phyloP scores from a whole-genome alignment of 140 eudicot species.

The Bidens hawaiensis region DNA sequence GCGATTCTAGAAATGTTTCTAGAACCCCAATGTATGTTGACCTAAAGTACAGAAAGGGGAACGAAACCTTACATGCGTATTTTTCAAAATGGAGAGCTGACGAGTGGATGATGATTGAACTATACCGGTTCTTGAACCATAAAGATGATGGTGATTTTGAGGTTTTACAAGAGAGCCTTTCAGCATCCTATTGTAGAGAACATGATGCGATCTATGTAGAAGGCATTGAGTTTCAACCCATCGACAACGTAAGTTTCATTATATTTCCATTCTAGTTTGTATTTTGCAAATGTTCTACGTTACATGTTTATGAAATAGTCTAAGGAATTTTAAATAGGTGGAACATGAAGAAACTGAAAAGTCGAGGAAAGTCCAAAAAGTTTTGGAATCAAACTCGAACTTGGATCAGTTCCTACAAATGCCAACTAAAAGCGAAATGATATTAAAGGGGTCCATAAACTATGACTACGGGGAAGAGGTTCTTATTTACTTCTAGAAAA shows the following conservation, averaged over 20 bases:
- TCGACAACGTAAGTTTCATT: too few species aligned
- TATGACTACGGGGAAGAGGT: too few species aligned
- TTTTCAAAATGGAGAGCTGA: too few species aligned
- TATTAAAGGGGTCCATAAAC: not conserved
- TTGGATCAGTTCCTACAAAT: not conserved
- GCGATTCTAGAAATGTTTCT: too few species aligned
- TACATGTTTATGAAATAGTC: too few species aligned
- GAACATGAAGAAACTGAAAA: not conserved
- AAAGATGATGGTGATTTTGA: not conserved
- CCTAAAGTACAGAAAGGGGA: not conserved
- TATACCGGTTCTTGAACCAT: too few species aligned
- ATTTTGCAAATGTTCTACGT: too few species aligned
- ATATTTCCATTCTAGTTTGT: too few species aligned
- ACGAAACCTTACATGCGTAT: too few species aligned
- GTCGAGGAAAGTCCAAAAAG: not conserved
- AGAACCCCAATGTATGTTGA: not conserved
- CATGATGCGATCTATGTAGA: not conserved
- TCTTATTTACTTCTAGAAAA: not conserved
- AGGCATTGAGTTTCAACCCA: constrained; percentile 13
- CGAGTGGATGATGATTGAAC: too few species aligned
- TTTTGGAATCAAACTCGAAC: not conserved
- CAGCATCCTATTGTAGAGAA: not conserved
- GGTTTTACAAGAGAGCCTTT: constrained; percentile 2
- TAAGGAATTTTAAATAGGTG: not conserved
- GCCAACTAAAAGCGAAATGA: not conserved